Evolutionary conservation across 2,329 filamentous ascomycete genomes (phyloP), one percentile per base, ranked within the genome.

Genomic region (Hysterium pulicare): DNA sequence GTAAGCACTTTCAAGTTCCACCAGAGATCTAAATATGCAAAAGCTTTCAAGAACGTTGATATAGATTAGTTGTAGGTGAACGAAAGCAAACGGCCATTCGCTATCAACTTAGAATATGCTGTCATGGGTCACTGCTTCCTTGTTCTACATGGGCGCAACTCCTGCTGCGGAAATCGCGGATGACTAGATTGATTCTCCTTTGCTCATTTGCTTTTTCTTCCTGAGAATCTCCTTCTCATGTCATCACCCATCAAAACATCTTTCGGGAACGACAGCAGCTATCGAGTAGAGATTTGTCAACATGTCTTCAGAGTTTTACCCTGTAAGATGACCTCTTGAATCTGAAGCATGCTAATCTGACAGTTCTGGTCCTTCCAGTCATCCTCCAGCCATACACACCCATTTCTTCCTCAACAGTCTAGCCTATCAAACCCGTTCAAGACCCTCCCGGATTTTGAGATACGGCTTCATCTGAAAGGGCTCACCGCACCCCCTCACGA

Each of bases 401-500:
- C 34, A 21, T 23, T 16, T 37, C 34, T n/a, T n/a, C n/a, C n/a
- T n/a, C n/a, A n/a, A n/a, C n/a, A n/a, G n/a, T n/a, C n/a, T 16
- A 31, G 3, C 28, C 13, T 3, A 11, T 31, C 28, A 31, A 31
- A 31, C 16, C 28, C 28, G 3, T 31, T 31, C 8, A 31, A 11
- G 28, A 35, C 15, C 33, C 15, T 35, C 11, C 3, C 19, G 20
- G 11, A 13, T 35, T 15, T 19, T 17, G 17, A 35, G 15, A 4
- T 21, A 5, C 13, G 20, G n/a, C n/a, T n/a, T n/a, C n/a, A n/a
- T n/a, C 28, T 37, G 23, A 32, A 20, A 7, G 56, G 53, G 3
- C 45, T 61, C 2, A 40, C 46, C 28, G 45, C 44, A n/a, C 31
- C 41, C 13, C 43, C 44, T 21, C 37, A 38, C 9, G 11, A 28